These are phyloP conservation scores for Metarhizium album DNA, from an alignment of 2,329 filamentous ascomycete species.

Conservation along the genomic window DNA sequence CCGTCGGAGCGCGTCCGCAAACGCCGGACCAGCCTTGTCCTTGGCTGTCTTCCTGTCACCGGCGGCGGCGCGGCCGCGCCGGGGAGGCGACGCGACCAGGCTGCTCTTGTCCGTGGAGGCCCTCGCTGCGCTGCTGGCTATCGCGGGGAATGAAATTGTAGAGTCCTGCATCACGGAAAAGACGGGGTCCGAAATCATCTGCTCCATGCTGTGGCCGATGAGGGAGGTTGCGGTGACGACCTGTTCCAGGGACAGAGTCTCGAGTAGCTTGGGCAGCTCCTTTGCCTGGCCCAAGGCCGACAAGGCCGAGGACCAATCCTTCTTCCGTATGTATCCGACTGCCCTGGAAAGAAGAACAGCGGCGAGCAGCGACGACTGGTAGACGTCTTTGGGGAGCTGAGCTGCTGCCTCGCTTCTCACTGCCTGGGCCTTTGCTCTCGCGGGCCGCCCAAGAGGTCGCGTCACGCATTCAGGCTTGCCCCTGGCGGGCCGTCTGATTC, in stretches of 20 bases:
- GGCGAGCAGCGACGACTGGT: conserved; percentile 26
- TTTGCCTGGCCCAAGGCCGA: conserved; percentile 40
- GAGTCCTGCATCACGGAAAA: conserved; percentile 89
- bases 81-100: conserved; percentile 25
- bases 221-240: conserved; percentile 58
- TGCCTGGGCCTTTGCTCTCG: conserved; percentile 10
- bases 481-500: conserved; percentile 5
- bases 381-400: conserved; percentile 20
- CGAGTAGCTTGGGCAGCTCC: conserved; percentile 29
- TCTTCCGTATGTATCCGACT: conserved; percentile 33
- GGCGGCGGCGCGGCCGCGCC: conserved; percentile 16
- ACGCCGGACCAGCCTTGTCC: conserved; percentile 24
- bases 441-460: conserved; percentile 11
- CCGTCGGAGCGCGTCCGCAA: conserved; percentile 49
- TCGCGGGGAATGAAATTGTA: conserved; percentile 74
- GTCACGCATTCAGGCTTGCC: conserved; percentile 14
- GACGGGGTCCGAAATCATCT: conserved; percentile 69
- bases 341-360: conserved; percentile 28
- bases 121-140: conserved; percentile 36
- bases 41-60: conserved; percentile 17
- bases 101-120: conserved; percentile 24
- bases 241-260: conserved; percentile 36
- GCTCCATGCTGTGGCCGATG: conserved; percentile 56
- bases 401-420: conserved; percentile 8
- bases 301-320: conserved; percentile 49